A percentile compares a stretch with the other conserved stretches of the same genome.
These are phyloP conservation scores for Russula vinacea DNA, from an alignment of 768 basidiomycete species.

Conservation along the genomic window DNA sequence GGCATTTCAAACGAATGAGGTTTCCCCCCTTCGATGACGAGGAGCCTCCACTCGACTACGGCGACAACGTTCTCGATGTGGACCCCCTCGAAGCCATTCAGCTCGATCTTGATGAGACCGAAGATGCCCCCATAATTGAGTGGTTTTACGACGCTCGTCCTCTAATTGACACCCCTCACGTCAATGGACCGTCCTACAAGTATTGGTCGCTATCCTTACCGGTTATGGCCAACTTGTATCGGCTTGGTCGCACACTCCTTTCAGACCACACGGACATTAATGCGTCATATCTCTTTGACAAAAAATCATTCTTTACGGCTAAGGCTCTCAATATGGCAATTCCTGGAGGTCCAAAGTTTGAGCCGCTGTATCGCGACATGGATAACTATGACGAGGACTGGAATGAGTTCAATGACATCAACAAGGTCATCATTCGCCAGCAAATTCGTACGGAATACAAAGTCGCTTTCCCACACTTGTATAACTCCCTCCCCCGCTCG, in stretches of 20 bases:
- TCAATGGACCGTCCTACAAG: constrained; percentile 91
- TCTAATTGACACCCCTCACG: constrained; percentile 79
- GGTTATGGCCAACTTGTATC: constrained; percentile 94
- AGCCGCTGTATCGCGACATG: constrained; percentile 95
- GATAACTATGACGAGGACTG: constrained; percentile 98
- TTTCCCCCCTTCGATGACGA: constrained; percentile 99
- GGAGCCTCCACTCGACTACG: constrained; percentile 97
- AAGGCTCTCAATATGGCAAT: constrained; percentile 97
- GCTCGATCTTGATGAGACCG: constrained; percentile 87
- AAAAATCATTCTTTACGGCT: constrained; percentile 96
- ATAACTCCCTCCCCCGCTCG: constrained; percentile 95
- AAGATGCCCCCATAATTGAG: constrained; percentile 87
- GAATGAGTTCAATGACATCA: constrained; percentile 99
- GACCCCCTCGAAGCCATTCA: constrained; percentile 98
- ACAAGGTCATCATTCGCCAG: constrained; percentile 98
- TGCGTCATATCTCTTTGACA: constrained; percentile 92
- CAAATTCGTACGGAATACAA: constrained; percentile 99
- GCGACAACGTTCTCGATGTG: constrained; percentile 97
- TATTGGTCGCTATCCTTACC: constrained; percentile 93
- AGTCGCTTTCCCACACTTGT: constrained; percentile 97
- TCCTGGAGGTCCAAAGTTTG: constrained; percentile 97
- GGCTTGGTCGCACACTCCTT: constrained; percentile 88
- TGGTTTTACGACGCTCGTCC: constrained; percentile 99
- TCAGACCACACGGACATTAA: constrained; percentile 92
- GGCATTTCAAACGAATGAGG: constrained; percentile 99